Base-by-base conservation (phyloP, 148 eudicot genomes). In the Diospyros kaki region DNA sequence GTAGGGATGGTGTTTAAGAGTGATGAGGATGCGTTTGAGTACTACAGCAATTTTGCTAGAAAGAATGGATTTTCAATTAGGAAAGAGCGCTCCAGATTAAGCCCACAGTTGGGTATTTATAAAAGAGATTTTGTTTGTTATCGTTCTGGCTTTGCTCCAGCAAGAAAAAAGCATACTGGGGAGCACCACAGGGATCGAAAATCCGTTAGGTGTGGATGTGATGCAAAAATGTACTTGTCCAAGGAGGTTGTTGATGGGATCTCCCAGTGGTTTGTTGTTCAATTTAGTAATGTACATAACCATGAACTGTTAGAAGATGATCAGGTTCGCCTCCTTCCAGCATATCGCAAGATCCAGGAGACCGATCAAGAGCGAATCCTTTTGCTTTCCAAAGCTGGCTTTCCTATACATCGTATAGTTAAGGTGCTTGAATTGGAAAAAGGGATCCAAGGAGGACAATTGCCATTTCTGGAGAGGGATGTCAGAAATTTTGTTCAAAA, bases 121-220 rank as follows among this genome's bases (percentile, higher is more conserved):
- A 84, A 80, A 70, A 74, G 87, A 66, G 85, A 86, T 72, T 84
- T 84, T 40, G 89, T 84, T 41, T 86, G 89, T 68, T 86, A 86
- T 75, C 80, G 86, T 15, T 78, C 85, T 4, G 89, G 89, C 40
- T 86, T 81, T 80, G 82, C 86, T 39, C 83, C 86, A 5, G 68
- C 78, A 4, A 79, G 82, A 56, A 83, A 81, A 68, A 84, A 75
- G 68, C 76, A 56, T 3, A 63, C 80, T 1, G 75, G 71, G 17
- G 89, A 86, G 63, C 82, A 79, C 81, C 89, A 84, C 0, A 81
- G 89, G 66, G 89, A 84, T 69, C 73, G 87, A n/a, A 84, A 84
- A 75, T 86, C 87, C 8, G 68, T 79, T 59, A 77, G 87, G 14
- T 83, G 86, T 72, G 86, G 89, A 1, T 86, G 86, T 74, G 89